Conservation (phyloP, 2,329 filamentous ascomycete genomes). For the Pestalotiopsis sp. region DNA sequence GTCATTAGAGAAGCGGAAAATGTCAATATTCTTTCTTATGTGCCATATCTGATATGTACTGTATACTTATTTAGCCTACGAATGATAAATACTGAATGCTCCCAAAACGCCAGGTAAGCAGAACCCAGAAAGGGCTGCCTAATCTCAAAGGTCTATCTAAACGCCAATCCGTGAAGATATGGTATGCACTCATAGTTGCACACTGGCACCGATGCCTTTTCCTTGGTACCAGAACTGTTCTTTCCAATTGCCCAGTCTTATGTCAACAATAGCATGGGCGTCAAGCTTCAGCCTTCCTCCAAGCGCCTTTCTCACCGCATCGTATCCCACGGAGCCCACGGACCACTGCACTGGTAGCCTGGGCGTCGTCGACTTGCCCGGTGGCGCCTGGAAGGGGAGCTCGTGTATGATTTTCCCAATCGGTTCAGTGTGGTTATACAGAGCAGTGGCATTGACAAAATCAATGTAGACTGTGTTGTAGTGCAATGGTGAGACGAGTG, state of each 20-base stretch:
- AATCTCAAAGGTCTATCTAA: not conserved
- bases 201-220: constrained; percentile 69
- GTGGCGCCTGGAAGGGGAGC: constrained; percentile 74
- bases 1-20: too few species aligned
- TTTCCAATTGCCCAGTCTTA: constrained; percentile 76
- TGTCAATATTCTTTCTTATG: too few species aligned
- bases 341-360: constrained; percentile 82
- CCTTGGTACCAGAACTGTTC: constrained; percentile 74
- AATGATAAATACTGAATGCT: too few species aligned
- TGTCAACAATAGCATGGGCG: constrained; percentile 74
- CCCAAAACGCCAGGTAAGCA: too few species aligned
- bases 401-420: constrained; percentile 79
- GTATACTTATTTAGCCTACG: too few species aligned
- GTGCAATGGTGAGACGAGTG: constrained; percentile 76
- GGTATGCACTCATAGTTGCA: constrained; percentile 47
- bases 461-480: constrained; percentile 78
- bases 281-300: constrained; percentile 81
- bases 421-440: constrained; percentile 78
- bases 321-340: constrained; percentile 77
- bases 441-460: constrained; percentile 80
- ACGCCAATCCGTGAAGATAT: constrained; percentile 16
- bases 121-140: too few species aligned
- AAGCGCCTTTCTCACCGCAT: constrained; percentile 76
- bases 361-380: constrained; percentile 74
- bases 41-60: too few species aligned